These are phyloP conservation scores for Fusarium proliferatum DNA, from an alignment of 2,329 filamentous ascomycete genomes.

Conservation along the genomic window DNA sequence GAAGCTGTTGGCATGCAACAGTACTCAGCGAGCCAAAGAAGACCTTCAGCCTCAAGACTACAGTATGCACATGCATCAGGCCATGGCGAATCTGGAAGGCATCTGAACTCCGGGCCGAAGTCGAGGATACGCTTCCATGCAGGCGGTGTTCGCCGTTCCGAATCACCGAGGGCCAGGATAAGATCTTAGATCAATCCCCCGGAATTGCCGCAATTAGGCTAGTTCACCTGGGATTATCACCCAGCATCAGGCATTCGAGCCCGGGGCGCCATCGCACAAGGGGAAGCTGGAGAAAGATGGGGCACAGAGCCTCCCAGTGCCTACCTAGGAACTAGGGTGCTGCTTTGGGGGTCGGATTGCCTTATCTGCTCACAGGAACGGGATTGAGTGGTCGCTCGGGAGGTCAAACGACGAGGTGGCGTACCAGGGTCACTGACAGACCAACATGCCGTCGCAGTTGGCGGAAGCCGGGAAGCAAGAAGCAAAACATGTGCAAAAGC, in stretches of 20 bases:
- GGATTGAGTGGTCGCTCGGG: conserved; percentile 20
- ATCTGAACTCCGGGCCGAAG: conserved; percentile 35
- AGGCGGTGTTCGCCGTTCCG: conserved; percentile 47
- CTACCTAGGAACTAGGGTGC: conserved; percentile 11
- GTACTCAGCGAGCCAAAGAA: not conserved
- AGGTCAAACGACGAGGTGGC: conserved; percentile 29
- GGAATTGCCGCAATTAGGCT: conserved; percentile 47
- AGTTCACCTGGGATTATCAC: conserved; percentile 29
- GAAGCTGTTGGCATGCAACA: not conserved
- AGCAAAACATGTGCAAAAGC: conserved; percentile 10
- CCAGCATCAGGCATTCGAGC: conserved; percentile 34
- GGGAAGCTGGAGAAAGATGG: conserved; percentile 47
- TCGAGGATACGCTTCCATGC: conserved; percentile 25
- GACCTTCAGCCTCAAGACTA: not conserved
- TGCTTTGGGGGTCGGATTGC: conserved; percentile 30
- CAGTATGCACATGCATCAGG: conserved; percentile 5
- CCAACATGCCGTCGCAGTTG: conserved; percentile 11
- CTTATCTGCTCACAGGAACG: conserved; percentile 40
- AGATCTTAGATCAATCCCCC: conserved; percentile 51
- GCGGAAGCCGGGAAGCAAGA: conserved; percentile 1
- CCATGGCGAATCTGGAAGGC: conserved; percentile 25
- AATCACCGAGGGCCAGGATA: conserved; percentile 46
- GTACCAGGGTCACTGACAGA: conserved; percentile 29
- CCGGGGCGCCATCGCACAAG: conserved; percentile 44
- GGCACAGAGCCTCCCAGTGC: conserved; percentile 42